These are phyloP conservation scores for Sistotremastrum suecicum DNA, from an alignment of 768 basidiomycete genomes.

Conservation along the genomic window DNA sequence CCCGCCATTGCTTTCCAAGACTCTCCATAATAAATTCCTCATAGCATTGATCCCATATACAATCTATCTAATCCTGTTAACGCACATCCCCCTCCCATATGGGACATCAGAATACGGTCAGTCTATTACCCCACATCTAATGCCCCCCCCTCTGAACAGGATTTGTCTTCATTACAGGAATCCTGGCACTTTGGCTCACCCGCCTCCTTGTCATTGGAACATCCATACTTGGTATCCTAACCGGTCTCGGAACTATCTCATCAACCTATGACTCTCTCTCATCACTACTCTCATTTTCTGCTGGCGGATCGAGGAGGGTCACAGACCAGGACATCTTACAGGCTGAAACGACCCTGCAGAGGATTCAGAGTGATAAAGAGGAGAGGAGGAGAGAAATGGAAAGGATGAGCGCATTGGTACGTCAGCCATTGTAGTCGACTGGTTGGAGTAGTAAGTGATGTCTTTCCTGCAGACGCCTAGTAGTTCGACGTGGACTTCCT, in stretches of 20 bases:
- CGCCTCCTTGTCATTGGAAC: constrained; percentile 68
- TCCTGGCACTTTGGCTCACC: constrained; percentile 35
- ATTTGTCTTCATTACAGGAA: constrained; percentile 18
- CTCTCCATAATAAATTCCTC: constrained; percentile 14
- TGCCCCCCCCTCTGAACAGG: not conserved
- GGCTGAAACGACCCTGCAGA: constrained; percentile 8
- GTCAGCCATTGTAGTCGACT: too few species aligned
- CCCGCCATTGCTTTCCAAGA: constrained; percentile 18
- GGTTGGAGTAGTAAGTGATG: too few species aligned
- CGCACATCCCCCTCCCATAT: constrained; percentile 51
- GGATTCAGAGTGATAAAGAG: constrained; percentile 9
- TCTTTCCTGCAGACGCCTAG: too few species aligned
- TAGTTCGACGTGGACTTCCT: too few species aligned
- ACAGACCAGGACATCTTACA: constrained; percentile 8
- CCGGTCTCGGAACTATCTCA: constrained; percentile 59
- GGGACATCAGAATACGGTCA: not conserved
- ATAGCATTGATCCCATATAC: constrained; percentile 36
- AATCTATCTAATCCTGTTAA: constrained; percentile 45
- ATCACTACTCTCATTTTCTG: too few species aligned
- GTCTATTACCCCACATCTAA: constrained; percentile 17
- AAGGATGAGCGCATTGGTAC: not conserved
- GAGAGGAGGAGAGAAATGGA: constrained; percentile 8
- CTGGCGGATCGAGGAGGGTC: not conserved
- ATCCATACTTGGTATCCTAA: constrained; percentile 61
- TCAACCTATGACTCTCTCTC: too few species aligned